Evolutionary conservation across 139 green algal genomes (phyloP), one percentile per base, ranked within the genome.

Genomic region (Limnomonas spitsbergensis): DNA sequence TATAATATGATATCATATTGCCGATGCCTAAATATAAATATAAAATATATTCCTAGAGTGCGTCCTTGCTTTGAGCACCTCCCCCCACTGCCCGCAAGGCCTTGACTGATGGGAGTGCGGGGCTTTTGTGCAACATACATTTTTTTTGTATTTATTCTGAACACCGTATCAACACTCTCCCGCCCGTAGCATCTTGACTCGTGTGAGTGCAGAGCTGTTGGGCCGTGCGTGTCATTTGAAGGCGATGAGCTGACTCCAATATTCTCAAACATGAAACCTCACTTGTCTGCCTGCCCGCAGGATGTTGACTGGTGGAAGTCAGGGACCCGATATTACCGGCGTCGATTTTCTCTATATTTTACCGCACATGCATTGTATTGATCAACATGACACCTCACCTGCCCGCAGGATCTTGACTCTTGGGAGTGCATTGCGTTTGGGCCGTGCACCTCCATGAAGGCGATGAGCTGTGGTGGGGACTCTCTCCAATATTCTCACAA

Each of bases 361-460:
- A 14, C 47, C 14, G 20, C 14, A 61, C 20, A 61, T 61, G 20
- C 47, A 61, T 29, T 14, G 47, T 61, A 20, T 61, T 29, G 47
- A 61, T 61, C 14, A 14, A 29, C 20, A 20, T 61, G 47, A 29
- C 20, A 20, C 14, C 47, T 29, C 20, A 29, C 14, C 20, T 61
- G 47, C 47, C 14, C 20, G 47, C 47, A 61, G 56, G 56, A 36
- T 4, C 29, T 70, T 9, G 56, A 70, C 24, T 24, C 24, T 7
- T 70, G 56, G 56, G 56, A 70, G 27, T 70, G 56, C 29, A 20
- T 7, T 24, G 29, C 56, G 4, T 70, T 70, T 70, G 56, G 56
- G 14, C 14, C 56, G 4, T 70, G 56, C 24, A 70, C 56, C 56
- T 37, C 7, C 56, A 70, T 70, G 56, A 70, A 4, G 4, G 7